Evolutionary conservation across 2,329 filamentous ascomycete species (phyloP).

Genomic region (Akanthomyces uredinophilus): DNA sequence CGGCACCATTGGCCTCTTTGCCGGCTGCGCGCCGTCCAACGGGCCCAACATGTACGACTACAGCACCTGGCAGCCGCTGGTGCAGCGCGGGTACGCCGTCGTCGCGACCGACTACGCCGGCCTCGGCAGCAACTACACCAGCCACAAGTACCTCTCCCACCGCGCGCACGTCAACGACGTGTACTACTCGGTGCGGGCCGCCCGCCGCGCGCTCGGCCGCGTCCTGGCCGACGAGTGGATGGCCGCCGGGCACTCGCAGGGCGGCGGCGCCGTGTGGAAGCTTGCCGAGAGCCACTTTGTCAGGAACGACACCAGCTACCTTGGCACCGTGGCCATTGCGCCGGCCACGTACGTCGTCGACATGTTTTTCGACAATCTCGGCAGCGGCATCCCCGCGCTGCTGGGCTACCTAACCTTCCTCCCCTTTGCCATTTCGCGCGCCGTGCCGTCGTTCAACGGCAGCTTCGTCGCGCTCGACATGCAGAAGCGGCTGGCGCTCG

Average conservation of each 20-base stretch:
- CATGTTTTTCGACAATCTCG: conserved; percentile 11
- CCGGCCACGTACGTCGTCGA: conserved; percentile 16
- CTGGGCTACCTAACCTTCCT: conserved; percentile 10
- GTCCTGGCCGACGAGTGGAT: conserved; percentile 15
- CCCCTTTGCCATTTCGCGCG: conserved; percentile 1
- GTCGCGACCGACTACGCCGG: conserved; percentile 22
- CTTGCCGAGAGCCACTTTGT: conserved; percentile 17
- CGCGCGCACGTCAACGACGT: conserved; percentile 15
- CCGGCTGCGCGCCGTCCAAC: conserved; percentile 18
- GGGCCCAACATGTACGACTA: conserved; percentile 16
- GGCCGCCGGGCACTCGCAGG: conserved; percentile 18
- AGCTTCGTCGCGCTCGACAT: not conserved
- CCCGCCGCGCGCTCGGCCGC: conserved; percentile 9
- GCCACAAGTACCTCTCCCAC: conserved; percentile 19
- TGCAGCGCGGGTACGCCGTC: conserved; percentile 17
- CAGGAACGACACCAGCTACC: conserved; percentile 1
- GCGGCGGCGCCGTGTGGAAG: conserved; percentile 20
- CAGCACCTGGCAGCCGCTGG: conserved; percentile 15
- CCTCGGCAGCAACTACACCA: conserved; percentile 20
- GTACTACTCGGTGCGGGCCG: conserved; percentile 4
- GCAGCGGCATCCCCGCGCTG: not conserved
- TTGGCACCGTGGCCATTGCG: conserved; percentile 16
- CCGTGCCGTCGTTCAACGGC: not conserved
- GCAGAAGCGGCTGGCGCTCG: conserved; percentile 6
- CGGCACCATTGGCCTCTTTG: conserved; percentile 17